phyloP scores from a whole-genome alignment of 768 basidiomycete genomes.

The Russula dissimulans region DNA sequence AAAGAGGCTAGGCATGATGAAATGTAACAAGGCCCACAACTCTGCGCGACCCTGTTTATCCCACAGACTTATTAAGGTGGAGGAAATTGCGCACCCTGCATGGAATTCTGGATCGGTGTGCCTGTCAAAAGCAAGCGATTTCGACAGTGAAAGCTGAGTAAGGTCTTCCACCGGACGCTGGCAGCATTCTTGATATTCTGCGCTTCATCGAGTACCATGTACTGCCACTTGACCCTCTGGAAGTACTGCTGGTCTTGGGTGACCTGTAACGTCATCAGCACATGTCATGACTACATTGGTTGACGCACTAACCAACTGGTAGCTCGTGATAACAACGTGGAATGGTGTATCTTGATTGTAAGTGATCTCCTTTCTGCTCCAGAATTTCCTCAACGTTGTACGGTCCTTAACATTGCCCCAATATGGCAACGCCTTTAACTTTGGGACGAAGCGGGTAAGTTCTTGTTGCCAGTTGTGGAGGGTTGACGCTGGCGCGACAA shows the following conservation, averaged over 20 bases:
- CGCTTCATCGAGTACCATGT: constrained; percentile 99
- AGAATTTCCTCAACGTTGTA: constrained; percentile 88
- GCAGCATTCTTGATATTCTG: constrained; percentile 99
- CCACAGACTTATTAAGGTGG: neutral
- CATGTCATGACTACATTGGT: neutral
- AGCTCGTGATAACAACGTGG: constrained; percentile 94
- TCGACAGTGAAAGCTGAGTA: constrained; percentile 90
- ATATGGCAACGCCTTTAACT: constrained; percentile 90
- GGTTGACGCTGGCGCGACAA: constrained; percentile 94
- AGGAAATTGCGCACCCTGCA: constrained; percentile 67
- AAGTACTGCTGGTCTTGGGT: constrained; percentile 98
- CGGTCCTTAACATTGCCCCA: constrained; percentile 98
- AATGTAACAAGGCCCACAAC: constrained; percentile 95
- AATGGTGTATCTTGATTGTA: constrained; percentile 94
- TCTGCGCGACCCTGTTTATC: constrained; percentile 39
- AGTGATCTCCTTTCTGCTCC: constrained; percentile 96
- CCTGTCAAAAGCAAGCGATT: constrained; percentile 93
- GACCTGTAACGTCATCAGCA: constrained; percentile 39
- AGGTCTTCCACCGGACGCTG: constrained; percentile 93
- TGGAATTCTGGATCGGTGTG: constrained; percentile 97
- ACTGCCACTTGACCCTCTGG: constrained; percentile 97
- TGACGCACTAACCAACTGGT: constrained; percentile 65
- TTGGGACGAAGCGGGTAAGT: constrained; percentile 89
- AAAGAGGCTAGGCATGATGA: constrained; percentile 99
- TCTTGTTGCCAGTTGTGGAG: constrained; percentile 99